Conservation (phyloP, 345 rosid species). For the Crucihimalaya himalaica region DNA sequence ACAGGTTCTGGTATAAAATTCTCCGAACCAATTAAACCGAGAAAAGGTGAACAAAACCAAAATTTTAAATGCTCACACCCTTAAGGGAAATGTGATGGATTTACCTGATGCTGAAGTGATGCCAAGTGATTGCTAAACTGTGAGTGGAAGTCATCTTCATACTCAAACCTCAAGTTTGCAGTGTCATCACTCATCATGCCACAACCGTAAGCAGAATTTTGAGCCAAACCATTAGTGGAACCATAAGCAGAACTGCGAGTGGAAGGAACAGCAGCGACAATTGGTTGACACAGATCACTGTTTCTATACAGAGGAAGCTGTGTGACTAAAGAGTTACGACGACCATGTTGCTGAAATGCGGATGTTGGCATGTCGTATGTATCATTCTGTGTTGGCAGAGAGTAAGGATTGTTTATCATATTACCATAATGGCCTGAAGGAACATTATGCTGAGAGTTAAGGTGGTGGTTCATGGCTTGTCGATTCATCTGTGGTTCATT, state of each 20-base stretch:
- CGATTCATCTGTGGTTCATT: conserved; percentile 45
- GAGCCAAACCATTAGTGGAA: conserved; percentile 43
- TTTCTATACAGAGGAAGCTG: conserved; percentile 69
- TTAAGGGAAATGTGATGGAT: not conserved
- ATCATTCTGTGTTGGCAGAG: conserved; percentile 48
- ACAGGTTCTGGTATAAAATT: not conserved
- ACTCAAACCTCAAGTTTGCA: conserved; percentile 14
- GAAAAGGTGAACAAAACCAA: not conserved
- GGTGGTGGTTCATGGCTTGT: conserved; percentile 40
- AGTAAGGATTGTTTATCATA: conserved; percentile 68
- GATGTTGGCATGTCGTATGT: conserved; percentile 70
- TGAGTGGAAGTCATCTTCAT: conserved; percentile 60
- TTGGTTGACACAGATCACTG: conserved; percentile 69
- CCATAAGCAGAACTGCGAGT: conserved; percentile 45
- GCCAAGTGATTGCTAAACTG: conserved; percentile 53
- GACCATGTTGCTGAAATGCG: conserved; percentile 64
- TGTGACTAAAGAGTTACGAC: conserved; percentile 63
- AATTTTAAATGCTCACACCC: not conserved
- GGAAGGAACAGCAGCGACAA: conserved; percentile 49
- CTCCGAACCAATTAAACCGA: not conserved
- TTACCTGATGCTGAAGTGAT: conserved; percentile 67
- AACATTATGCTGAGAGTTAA: conserved; percentile 68
- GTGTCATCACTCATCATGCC: not conserved
- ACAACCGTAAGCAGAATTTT: conserved; percentile 37
- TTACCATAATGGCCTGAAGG: conserved; percentile 66